Conservation (phyloP, 2,329 filamentous ascomycete species). For the Huntiella savannae region DNA sequence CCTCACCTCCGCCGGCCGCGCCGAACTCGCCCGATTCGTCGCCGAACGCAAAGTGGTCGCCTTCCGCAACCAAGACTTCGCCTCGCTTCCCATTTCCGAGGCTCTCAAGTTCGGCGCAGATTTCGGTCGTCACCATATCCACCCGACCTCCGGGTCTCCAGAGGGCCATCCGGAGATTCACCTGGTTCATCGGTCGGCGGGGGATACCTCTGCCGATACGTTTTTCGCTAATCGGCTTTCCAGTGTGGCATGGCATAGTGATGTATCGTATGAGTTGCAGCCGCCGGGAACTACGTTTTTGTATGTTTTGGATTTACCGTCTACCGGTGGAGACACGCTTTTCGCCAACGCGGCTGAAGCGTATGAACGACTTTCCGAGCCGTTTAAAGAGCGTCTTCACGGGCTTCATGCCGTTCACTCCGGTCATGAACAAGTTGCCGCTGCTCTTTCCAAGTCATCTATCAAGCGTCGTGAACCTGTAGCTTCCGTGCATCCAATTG, state of each 20-base stretch:
- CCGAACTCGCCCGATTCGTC: slow-evolving; percentile 58
- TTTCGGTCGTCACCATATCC: slow-evolving; percentile 67
- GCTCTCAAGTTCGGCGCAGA: slow-evolving; percentile 53
- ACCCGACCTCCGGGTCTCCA: slow-evolving; percentile 59
- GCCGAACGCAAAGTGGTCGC: slow-evolving; percentile 61
- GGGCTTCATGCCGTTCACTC: slow-evolving; percentile 68
- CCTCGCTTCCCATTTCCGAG: slow-evolving; percentile 47
- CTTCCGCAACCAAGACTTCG: slow-evolving; percentile 59
- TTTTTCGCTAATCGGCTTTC: slow-evolving; percentile 48
- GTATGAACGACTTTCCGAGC: slow-evolving; percentile 60
- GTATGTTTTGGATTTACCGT: slow-evolving; percentile 67
- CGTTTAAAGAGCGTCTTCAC: slow-evolving; percentile 62
- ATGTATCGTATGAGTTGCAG: slow-evolving; percentile 74
- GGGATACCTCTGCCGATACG: slow-evolving; percentile 28
- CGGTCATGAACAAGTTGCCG: slow-evolving; percentile 60
- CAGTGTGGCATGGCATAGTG: slow-evolving; percentile 75
- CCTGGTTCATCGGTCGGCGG: slow-evolving; percentile 52
- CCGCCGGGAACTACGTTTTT: slow-evolving; percentile 81
- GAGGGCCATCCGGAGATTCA: slow-evolving; percentile 57
- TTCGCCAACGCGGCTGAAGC: slow-evolving; percentile 66
- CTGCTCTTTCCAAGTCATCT: slow-evolving; percentile 44
- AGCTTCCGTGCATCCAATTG: slow-evolving; percentile 53
- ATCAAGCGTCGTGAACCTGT: slow-evolving; percentile 61
- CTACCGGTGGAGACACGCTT: slow-evolving; percentile 65
- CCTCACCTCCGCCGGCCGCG: slow-evolving; percentile 48